phyloP scores from a whole-genome alignment of 208 protist species.

The Trypanosomatidae sp. region DNA sequence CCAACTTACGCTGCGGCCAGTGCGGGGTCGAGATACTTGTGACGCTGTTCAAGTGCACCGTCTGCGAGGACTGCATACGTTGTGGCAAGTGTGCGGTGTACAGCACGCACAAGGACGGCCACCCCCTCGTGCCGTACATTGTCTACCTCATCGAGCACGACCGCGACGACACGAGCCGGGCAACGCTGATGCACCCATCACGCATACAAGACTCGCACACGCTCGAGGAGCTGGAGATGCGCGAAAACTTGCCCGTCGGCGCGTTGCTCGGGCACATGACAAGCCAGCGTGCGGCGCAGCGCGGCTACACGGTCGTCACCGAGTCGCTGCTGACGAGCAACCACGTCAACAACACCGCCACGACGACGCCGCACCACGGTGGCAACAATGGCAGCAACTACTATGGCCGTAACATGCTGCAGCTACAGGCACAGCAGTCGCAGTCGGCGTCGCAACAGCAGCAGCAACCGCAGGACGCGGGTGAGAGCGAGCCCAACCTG shows the following conservation, averaged over 20 bases:
- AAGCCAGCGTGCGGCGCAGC: conserved; percentile 11
- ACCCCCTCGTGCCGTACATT: conserved; percentile 43
- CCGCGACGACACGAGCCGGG: conserved; percentile 11
- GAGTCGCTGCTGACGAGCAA: too few relatives aligned
- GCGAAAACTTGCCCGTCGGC: conserved; percentile 44
- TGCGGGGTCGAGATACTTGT: conserved; percentile 38
- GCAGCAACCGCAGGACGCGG: neutral
- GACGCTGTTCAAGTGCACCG: conserved; percentile 41
- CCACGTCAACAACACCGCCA: too few relatives aligned
- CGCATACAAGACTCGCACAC: conserved; percentile 37
- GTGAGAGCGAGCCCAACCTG: neutral
- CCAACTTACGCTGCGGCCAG: conserved; percentile 34
- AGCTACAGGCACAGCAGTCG: too few relatives aligned
- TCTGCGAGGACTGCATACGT: conserved; percentile 32
- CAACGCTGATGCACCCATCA: conserved; percentile 28
- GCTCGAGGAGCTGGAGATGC: conserved; percentile 64
- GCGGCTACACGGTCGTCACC: conserved; percentile 11
- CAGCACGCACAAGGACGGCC: conserved; percentile 34
- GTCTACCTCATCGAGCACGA: conserved; percentile 43
- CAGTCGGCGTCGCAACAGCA: neutral
- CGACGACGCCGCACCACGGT: too few relatives aligned
- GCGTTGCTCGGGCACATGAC: conserved; percentile 23
- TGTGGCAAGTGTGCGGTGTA: conserved; percentile 68
- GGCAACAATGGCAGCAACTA: neutral
- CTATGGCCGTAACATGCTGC: neutral